These are phyloP conservation scores for Millerozyma miso DNA, from an alignment of 805 yeast species.

Conservation along the genomic window DNA sequence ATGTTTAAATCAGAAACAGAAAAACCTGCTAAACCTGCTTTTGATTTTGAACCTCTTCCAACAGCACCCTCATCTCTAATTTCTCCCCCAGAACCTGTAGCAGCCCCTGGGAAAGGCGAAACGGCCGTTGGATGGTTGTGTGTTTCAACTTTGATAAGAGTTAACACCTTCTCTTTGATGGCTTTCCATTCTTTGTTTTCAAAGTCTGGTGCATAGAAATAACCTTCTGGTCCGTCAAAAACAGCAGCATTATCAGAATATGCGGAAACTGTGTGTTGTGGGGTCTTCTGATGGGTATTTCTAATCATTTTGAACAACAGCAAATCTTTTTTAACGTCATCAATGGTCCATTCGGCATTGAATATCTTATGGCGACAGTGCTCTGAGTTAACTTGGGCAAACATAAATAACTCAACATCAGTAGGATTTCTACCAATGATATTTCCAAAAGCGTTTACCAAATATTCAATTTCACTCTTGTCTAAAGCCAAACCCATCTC, in stretches of 20 bases:
- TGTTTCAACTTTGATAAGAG: constrained; percentile 93
- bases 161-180: constrained; percentile 74
- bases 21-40: constrained; percentile 94
- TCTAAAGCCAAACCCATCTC: constrained; percentile 92
- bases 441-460: constrained; percentile 75
- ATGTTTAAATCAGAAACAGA: constrained; percentile 86
- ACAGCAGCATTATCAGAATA: constrained; percentile 98
- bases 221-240: constrained; percentile 77
- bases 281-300: constrained; percentile 80
- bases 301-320: constrained; percentile 92
- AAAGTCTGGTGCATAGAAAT: constrained; percentile 73
- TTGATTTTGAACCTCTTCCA: constrained; percentile 95
- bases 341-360: constrained; percentile 97
- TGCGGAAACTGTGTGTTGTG: constrained; percentile 84
- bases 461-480: constrained; percentile 85
- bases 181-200: constrained; percentile 69
- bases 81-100: constrained; percentile 99
- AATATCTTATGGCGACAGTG: constrained; percentile 99
- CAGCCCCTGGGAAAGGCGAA: constrained; percentile 98
- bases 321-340: constrained; percentile 66
- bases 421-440: constrained; percentile 85
- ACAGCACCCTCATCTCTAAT: constrained; percentile 99
- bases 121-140: constrained; percentile 99
- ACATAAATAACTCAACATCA: constrained; percentile 97
- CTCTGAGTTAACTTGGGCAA: constrained; percentile 98